phyloP scores from a whole-genome alignment of 352 stramenopile genomes.

The Aphanomyces cochlioides region DNA sequence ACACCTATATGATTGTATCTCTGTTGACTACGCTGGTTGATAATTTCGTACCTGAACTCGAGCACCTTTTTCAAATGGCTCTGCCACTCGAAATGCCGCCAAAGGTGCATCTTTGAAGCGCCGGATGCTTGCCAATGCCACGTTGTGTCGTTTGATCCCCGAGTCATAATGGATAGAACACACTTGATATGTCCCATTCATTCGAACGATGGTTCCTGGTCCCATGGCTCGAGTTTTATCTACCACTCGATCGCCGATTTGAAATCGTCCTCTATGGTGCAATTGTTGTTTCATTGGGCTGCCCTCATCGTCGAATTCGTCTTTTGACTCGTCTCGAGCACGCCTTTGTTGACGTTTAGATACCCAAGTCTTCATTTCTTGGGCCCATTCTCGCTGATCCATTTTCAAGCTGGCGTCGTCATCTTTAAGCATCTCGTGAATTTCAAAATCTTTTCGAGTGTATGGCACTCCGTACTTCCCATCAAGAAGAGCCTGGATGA shows the following conservation, averaged over 20 bases:
- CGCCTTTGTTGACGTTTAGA: conserved; percentile 7
- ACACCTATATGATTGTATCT: conserved; percentile 37
- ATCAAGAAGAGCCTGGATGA: conserved; percentile 26
- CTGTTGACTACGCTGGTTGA: no score
- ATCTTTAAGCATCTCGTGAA: conserved; percentile 36
- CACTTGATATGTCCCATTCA: conserved; percentile 67
- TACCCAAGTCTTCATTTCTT: conserved; percentile 25
- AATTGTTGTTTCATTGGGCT: conserved; percentile 35
- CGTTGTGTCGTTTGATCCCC: conserved; percentile 51
- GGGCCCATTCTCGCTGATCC: conserved; percentile 28
- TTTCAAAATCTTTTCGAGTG: conserved; percentile 48
- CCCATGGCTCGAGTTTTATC: conserved; percentile 36
- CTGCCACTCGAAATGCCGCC: background rate
- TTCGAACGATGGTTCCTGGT: conserved; percentile 51
- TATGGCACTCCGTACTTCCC: conserved; percentile 39
- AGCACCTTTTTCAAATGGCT: conserved; percentile 18
- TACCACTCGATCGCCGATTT: conserved; percentile 51
- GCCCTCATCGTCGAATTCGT: conserved; percentile 25
- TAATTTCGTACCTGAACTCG: no score
- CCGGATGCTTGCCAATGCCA: conserved; percentile 48
- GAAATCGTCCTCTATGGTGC: background rate
- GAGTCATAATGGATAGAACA: conserved; percentile 66
- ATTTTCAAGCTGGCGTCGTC: conserved; percentile 6
- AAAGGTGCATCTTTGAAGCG: background rate
- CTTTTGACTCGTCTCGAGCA: background rate